These are phyloP conservation scores for Coemansia asiatica DNA, from an alignment of 192 early-diverging fungal genomes.

Conservation along the genomic window DNA sequence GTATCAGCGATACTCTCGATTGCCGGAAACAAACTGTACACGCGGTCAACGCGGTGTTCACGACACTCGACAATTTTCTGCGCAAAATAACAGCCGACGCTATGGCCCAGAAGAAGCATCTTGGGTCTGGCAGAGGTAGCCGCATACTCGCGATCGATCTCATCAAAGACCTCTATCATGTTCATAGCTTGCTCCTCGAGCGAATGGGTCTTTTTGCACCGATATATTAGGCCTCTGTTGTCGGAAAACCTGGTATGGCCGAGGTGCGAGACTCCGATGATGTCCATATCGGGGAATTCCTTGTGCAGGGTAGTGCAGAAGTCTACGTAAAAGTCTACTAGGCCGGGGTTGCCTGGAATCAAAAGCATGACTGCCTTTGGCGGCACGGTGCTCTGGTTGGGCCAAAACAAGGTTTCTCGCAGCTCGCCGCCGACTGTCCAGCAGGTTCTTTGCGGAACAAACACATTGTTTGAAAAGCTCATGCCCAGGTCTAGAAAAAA, in stretches of 20 bases:
- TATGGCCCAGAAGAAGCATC: constrained; percentile 37
- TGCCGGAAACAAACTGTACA: constrained; percentile 79
- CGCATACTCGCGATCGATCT: constrained; percentile 22
- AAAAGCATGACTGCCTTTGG: constrained; percentile 54
- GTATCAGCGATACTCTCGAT: constrained; percentile 74
- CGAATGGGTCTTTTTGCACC: constrained; percentile 15
- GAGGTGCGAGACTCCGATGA: constrained; percentile 59
- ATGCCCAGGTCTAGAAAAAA: constrained; percentile 10
- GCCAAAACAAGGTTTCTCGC: constrained; percentile 52
- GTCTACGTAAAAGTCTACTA: constrained; percentile 77
- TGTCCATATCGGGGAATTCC: constrained; percentile 57
- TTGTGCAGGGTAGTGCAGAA: constrained; percentile 66
- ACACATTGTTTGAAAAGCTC: constrained; percentile 32
- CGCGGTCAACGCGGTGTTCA: constrained; percentile 60
- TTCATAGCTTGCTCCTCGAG: constrained; percentile 36
- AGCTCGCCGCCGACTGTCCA: constrained; percentile 34
- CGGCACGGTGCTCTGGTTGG: constrained; percentile 12
- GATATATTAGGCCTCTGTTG: constrained; percentile 30
- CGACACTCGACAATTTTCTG: constrained; percentile 61
- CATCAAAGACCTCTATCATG: constrained; percentile 44
- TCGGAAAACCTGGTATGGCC: constrained; percentile 46
- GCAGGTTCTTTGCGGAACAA: constrained; percentile 35
- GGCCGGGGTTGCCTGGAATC: constrained; percentile 76
- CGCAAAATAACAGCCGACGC: constrained; percentile 42
- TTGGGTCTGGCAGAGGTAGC: constrained; percentile 2